Evolutionary conservation across 1,284 basidiomycete genomes (phyloP).

Genomic region (Marasmius oreades): DNA sequence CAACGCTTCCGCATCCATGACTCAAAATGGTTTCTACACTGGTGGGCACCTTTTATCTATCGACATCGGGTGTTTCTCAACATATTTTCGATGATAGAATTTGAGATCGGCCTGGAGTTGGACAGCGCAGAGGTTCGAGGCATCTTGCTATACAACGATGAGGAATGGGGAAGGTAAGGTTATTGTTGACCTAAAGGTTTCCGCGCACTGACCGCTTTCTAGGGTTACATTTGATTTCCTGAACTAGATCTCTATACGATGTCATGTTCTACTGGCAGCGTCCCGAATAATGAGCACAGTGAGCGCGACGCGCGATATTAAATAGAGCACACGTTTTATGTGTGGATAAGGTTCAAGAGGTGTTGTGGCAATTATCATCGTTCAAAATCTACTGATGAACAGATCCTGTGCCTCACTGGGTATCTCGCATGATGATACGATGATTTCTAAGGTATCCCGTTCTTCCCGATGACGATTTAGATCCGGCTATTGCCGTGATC

Average conservation of each 20-base stretch:
- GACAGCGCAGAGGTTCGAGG: slow-evolving; percentile 82
- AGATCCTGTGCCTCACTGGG: no score
- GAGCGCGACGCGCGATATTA: no score
- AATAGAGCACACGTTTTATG: no score
- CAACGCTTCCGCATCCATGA: slow-evolving; percentile 51
- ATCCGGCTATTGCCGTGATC: slow-evolving; percentile 3
- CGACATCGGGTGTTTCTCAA: neutral
- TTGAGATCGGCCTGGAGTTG: slow-evolving; percentile 75
- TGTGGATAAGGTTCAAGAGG: no score
- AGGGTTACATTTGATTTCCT: slow-evolving; percentile 59
- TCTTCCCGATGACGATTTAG: no score
- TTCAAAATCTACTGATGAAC: no score
- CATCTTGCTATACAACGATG: slow-evolving; percentile 64
- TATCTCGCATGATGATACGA: no score
- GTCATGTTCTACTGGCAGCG: no score
- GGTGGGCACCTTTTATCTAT: slow-evolving; percentile 38
- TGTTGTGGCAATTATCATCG: no score
- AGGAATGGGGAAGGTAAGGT: slow-evolving; percentile 70
- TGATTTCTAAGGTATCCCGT: no score
- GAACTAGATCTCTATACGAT: slow-evolving; percentile 24
- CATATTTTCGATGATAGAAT: slow-evolving; percentile 43
- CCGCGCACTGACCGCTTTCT: slow-evolving; percentile 17
- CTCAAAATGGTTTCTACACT: slow-evolving; percentile 68
- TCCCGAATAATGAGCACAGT: no score
- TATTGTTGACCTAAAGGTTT: slow-evolving; percentile 22